Conservation (phyloP, 306 rosid species). For the Mimosa pudica region DNA sequence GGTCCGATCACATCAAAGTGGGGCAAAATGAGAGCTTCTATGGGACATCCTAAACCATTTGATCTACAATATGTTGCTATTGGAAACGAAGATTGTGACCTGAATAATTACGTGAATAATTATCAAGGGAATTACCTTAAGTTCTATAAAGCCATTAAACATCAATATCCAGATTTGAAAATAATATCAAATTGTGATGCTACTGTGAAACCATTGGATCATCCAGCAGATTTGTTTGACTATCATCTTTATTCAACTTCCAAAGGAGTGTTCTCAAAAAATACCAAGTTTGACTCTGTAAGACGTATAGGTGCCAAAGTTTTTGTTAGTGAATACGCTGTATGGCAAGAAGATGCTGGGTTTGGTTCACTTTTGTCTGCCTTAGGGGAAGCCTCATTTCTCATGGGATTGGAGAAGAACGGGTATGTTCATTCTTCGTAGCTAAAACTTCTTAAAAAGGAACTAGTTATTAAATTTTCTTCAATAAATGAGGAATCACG, state of each 20-base stretch:
- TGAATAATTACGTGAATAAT: neutral
- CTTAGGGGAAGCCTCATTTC: neutral
- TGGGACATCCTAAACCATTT: slow-evolving; percentile 3
- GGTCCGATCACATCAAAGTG: neutral
- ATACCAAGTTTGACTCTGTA: slow-evolving; percentile 5
- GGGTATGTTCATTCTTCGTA: slow-evolving; percentile 34
- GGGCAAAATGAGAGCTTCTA: neutral
- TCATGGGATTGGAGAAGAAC: neutral
- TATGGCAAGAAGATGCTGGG: slow-evolving; percentile 73
- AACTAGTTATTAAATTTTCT: no score
- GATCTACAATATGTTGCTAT: neutral
- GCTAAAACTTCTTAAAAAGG: no score
- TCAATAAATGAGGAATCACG: no score
- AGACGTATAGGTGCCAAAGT: slow-evolving; percentile 59
- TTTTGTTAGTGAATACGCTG: slow-evolving; percentile 92
- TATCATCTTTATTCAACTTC: slow-evolving; percentile 76
- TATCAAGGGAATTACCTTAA: slow-evolving; percentile 71
- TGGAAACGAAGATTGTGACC: neutral
- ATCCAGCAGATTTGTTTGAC: slow-evolving; percentile 89
- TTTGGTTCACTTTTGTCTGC: slow-evolving; percentile 66
- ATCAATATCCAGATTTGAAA: slow-evolving; percentile 72
- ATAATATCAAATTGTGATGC: slow-evolving; percentile 88
- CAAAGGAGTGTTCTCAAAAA: slow-evolving; percentile 60
- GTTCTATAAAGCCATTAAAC: slow-evolving; percentile 64
- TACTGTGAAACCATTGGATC: slow-evolving; percentile 66